Base-by-base conservation (phyloP, 1,284 basidiomycete species). In the Paramarasmius palmivorus region DNA sequence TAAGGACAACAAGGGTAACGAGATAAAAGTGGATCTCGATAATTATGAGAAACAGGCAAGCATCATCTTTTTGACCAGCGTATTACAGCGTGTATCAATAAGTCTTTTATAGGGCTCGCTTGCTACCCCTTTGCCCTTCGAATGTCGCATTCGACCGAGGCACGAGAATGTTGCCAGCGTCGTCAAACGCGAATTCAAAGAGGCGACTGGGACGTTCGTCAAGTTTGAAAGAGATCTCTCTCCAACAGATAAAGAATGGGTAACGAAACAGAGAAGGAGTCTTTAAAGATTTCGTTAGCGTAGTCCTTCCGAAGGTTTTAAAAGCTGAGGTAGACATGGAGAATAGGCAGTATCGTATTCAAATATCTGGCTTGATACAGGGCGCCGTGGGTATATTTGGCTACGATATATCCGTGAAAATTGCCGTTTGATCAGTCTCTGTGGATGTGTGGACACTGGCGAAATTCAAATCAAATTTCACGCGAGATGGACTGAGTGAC, bases 61-160 rank as follows among this genome's bases (percentile, higher is more conserved):
- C 22, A 17, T 4, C 17, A 40, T 14, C 9, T 17, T 15, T 2
- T 10, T 40, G n/a, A 26, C 39, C 12, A 29, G n/a, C 48, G 12
- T 5, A 19, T 42, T n/a, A 14, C 19, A 5, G 10, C 17, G n/a
- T 47, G n/a, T 12, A n/a, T n/a, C 47, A 14, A 7, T 32, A 6
- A 32, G 7, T 32, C 7, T 6, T 32, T 32, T 32, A 6, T 14
- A 55, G 59, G 57, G 59, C 10, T 42, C 59, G 22, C 40, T 55
- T 36, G 42, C 50, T 8, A 52, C 20, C 0, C 57, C 59, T 2
- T 6, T 12, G 6, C 53, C 59, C 1, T 60, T 60, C 46, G 47
- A 42, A 39, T 56, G 57, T 48, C 52, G 49, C 17, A 61, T 61
- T 48, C 53, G 38, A 2, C 51, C 53, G 17, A 53, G 59, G 36